These are phyloP conservation scores for Fusarium pseudoanthophilum DNA, from an alignment of 2,329 filamentous ascomycete species.

Conservation along the genomic window DNA sequence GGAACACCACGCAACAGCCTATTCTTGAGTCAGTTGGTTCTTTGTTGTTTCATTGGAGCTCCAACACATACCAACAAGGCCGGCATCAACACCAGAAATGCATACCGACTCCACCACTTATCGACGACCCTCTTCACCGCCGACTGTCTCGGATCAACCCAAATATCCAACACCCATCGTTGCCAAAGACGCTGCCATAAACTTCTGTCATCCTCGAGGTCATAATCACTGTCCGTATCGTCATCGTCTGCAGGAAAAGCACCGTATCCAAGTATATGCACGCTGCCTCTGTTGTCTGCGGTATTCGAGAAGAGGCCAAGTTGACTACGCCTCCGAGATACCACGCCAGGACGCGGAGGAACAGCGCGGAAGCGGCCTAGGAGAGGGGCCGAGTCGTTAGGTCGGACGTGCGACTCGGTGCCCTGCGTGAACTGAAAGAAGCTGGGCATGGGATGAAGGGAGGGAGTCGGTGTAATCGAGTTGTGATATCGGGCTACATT, in stretches of 20 bases:
- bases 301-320: conserved; percentile 53
- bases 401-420: conserved; percentile 65
- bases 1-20: conserved; percentile 73
- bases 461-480: conserved; percentile 20
- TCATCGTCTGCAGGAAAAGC: conserved; percentile 57
- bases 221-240: conserved; percentile 36
- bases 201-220: conserved; percentile 51
- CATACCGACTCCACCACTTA: conserved; percentile 72
- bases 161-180: conserved; percentile 61
- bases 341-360: conserved; percentile 54
- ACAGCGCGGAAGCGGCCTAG: conserved; percentile 74
- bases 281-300: conserved; percentile 58
- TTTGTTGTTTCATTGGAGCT: background rate
- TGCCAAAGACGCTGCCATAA: conserved; percentile 50
- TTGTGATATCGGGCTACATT: conserved; percentile 35
- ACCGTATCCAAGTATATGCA: conserved; percentile 66
- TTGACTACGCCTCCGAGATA: conserved; percentile 48
- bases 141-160: conserved; percentile 68
- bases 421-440: conserved; percentile 77
- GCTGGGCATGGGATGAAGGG: conserved; percentile 62
- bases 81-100: conserved; percentile 69
- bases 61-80: conserved; percentile 63
- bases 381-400: conserved; percentile 67
- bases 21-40: conserved; percentile 8
- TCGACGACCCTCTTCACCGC: conserved; percentile 69